phyloP scores from a whole-genome alignment of 2,329 filamentous ascomycete species.

The Xylaria sp. region DNA sequence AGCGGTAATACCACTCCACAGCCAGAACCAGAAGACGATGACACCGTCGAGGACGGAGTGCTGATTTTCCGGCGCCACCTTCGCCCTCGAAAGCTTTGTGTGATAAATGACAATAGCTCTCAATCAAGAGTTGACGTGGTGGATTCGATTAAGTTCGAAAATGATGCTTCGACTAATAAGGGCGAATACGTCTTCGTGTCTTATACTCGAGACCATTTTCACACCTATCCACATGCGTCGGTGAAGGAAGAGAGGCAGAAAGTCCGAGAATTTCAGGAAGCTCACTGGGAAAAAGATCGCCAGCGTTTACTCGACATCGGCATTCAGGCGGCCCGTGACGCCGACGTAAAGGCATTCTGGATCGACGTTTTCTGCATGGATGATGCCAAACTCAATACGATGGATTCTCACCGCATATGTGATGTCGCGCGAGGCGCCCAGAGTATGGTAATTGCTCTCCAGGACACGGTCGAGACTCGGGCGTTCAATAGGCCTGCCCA shows the following conservation, averaged over 20 bases:
- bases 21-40: neutral
- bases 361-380: constrained; percentile 11
- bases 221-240: neutral
- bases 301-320: constrained; percentile 2
- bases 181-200: constrained; percentile 16
- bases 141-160: neutral
- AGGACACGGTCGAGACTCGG: neutral
- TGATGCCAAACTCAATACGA: neutral
- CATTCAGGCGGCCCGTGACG: constrained; percentile 9
- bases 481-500: neutral
- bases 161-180: neutral
- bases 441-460: neutral
- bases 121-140: neutral
- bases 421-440: no score
- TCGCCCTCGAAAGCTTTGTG: constrained; percentile 11
- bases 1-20: neutral
- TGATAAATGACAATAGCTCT: neutral
- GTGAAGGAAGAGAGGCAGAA: neutral
- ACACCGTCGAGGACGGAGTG: neutral
- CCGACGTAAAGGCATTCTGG: constrained; percentile 9
- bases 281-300: constrained; percentile 3
- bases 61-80: constrained; percentile 3
- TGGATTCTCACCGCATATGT: constrained; percentile 2
- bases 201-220: constrained; percentile 12
- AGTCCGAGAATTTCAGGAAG: neutral